phyloP scores from a whole-genome alignment of 2,329 filamentous ascomycete species.

The Ilyonectria mors-panacis region DNA sequence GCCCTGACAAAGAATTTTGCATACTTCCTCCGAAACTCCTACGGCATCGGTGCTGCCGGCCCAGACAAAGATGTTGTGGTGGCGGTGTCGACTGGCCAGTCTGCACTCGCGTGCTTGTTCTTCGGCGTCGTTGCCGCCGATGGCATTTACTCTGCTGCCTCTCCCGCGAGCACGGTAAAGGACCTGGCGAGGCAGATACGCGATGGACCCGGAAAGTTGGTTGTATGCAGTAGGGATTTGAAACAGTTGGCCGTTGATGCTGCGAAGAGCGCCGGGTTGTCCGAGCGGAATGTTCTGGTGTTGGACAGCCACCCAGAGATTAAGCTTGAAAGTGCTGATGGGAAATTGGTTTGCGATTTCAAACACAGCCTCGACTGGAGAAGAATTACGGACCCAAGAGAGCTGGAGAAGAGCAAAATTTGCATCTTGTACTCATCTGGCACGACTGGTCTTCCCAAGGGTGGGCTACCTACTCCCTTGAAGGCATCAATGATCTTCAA shows the following conservation, averaged over 20 bases:
- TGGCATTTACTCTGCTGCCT: conserved; percentile 71
- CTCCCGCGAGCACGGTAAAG: conserved; percentile 62
- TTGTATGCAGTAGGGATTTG: conserved; percentile 64
- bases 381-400: conserved; percentile 64
- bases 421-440: conserved; percentile 65
- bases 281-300: conserved; percentile 63
- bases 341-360: conserved; percentile 45
- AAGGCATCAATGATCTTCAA: not conserved
- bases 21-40: conserved; percentile 67
- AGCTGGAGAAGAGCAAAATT: conserved; percentile 59
- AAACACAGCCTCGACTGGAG: conserved; percentile 64
- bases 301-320: conserved; percentile 58
- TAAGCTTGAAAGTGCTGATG: conserved; percentile 47
- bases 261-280: conserved; percentile 61
- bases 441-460: conserved; percentile 65
- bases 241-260: conserved; percentile 64
- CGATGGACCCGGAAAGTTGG: conserved; percentile 56
- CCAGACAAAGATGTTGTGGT: conserved; percentile 68
- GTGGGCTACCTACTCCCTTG: conserved; percentile 23
- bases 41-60: conserved; percentile 65
- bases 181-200: conserved; percentile 65
- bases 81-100: conserved; percentile 70
- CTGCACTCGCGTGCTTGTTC: conserved; percentile 67
- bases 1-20: conserved; percentile 67
- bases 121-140: conserved; percentile 72